Evolutionary conservation across 352 stramenopile species (phyloP), one percentile per base, ranked within the genome.

Genomic region (Pythium insidiosum): DNA sequence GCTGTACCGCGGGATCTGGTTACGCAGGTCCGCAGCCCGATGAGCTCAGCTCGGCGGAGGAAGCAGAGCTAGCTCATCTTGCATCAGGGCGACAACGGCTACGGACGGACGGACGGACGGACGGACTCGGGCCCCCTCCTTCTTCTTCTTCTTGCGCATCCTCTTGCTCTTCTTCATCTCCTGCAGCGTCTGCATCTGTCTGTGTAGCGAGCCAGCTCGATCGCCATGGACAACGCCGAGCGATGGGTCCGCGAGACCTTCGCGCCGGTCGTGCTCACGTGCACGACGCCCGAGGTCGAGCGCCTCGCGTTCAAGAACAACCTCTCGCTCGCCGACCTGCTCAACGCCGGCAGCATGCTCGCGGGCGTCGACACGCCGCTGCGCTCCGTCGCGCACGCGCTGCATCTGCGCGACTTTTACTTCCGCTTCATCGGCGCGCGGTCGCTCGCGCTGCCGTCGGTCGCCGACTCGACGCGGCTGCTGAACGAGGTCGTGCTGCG

Each of bases 251-350:
- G 87, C 29, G 73, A 88, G 59, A 70, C 69, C 10, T 89, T 84
- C 48, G 72, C 75, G 52, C 78, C 81, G 4, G 54, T 94, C 23
- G 78, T 94, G 56, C 73, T 94, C 28, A 84, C 77, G 15, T 84
- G 77, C 63, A 56, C 72, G 36, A 87, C 78, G 10, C 55, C 63
- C 10, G 81, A 94, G 58, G 74, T 78, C 3, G 78, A 94, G 56
- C 78, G 81, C 28, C 71, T 94, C 44, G 64, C 69, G 29, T 67
- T 78, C 39, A 94, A 94, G 65, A 94, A 90, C 53, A 78, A 74
- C 33, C 55, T 94, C n/a, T 65, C 67, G 5, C 59, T 91, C 20
- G 63, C 73, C 3, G 68, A 91, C 38, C 43, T 94, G 23, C 60
- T 94, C 24, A 91, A 85, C 38, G 81, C 64, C 16, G 91, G 88